These are phyloP conservation scores for Thozetella sp. DNA, from an alignment of 495 filamentous ascomycete species.

Conservation along the genomic window DNA sequence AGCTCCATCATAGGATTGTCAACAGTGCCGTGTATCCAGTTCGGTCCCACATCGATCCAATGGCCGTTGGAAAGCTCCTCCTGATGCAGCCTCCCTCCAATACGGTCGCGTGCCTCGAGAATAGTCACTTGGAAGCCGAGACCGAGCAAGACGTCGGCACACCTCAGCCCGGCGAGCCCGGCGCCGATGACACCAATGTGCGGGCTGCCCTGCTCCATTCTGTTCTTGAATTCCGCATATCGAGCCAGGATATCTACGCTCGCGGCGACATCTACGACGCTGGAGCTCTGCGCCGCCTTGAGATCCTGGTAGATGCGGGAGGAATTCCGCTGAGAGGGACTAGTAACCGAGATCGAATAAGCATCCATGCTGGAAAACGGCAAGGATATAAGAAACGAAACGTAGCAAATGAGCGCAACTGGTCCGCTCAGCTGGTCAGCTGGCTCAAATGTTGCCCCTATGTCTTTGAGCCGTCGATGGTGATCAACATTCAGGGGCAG, in stretches of 20 bases:
- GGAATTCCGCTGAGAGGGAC: slow-evolving; percentile 32
- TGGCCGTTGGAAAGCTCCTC: slow-evolving; percentile 46
- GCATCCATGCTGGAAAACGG: slow-evolving; percentile 44
- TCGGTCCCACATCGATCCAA: slow-evolving; percentile 73
- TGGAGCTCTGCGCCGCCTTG: slow-evolving; percentile 28
- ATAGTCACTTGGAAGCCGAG: slow-evolving; percentile 83
- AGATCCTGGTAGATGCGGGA: slow-evolving; percentile 53
- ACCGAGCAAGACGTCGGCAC: slow-evolving; percentile 78
- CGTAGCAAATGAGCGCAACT: too few species aligned
- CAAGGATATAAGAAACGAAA: too few species aligned
- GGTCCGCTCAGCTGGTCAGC: too few species aligned
- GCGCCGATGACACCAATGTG: slow-evolving; percentile 80
- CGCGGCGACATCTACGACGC: slow-evolving; percentile 26
- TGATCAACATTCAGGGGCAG: too few species aligned
- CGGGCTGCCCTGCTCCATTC: slow-evolving; percentile 12
- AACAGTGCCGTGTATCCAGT: slow-evolving; percentile 92
- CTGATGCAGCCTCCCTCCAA: slow-evolving; percentile 78
- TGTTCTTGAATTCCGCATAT: neutral
- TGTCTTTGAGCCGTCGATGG: too few species aligned
- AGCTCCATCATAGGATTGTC: slow-evolving; percentile 84
- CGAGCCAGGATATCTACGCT: neutral
- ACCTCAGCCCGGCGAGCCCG: slow-evolving; percentile 84
- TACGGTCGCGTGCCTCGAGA: slow-evolving; percentile 78
- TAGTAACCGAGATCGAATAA: slow-evolving; percentile 47
- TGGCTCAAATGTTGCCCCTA: too few species aligned